Percentiles rank a stretch among this genome's conserved stretches.
Evolutionary conservation across 768 basidiomycete species (phyloP).

Genomic region (Phlegmacium glaucopus): DNA sequence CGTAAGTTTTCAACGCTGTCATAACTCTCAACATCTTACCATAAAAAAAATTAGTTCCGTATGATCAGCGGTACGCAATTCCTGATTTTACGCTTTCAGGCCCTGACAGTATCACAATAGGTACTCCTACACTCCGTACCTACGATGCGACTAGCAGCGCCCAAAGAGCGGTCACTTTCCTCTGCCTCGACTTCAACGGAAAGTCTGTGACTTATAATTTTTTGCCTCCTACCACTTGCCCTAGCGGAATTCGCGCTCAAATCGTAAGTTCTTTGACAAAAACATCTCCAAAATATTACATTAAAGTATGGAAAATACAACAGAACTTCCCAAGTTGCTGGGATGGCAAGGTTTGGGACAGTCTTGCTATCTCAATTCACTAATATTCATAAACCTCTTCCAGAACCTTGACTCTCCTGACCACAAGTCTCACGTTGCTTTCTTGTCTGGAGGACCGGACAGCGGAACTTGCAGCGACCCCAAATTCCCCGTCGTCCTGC

Average conservation of each 20-base stretch:
- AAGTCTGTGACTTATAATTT: slow-evolving; percentile 34
- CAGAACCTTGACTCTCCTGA: slow-evolving; percentile 46
- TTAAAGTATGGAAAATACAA: not conserved
- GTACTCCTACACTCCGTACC: slow-evolving; percentile 41
- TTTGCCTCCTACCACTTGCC: slow-evolving; percentile 36
- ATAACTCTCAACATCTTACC: slow-evolving; percentile 1
- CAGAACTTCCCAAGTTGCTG: slow-evolving; percentile 55
- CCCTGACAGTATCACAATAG: slow-evolving; percentile 12
- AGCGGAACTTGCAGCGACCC: slow-evolving; percentile 46
- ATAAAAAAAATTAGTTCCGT: slow-evolving; percentile 36
- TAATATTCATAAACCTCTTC: not conserved
- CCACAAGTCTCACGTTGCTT: slow-evolving; percentile 52
- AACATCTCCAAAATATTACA: not conserved
- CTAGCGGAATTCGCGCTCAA: slow-evolving; percentile 48
- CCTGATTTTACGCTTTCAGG: not conserved
- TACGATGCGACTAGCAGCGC: slow-evolving; percentile 42
- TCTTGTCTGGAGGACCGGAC: slow-evolving; percentile 44
- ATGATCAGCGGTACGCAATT: slow-evolving; percentile 44
- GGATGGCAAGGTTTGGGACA: slow-evolving; percentile 43
- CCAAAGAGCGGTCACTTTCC: slow-evolving; percentile 45
- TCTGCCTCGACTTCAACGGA: slow-evolving; percentile 47
- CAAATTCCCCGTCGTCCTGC: slow-evolving; percentile 41
- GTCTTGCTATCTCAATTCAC: not conserved
- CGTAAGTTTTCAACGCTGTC: slow-evolving; percentile 25
- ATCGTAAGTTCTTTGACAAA: slow-evolving; percentile 30